Base-by-base conservation (phyloP, 352 stramenopile genomes). In the Phytophthora fragariae region DNA sequence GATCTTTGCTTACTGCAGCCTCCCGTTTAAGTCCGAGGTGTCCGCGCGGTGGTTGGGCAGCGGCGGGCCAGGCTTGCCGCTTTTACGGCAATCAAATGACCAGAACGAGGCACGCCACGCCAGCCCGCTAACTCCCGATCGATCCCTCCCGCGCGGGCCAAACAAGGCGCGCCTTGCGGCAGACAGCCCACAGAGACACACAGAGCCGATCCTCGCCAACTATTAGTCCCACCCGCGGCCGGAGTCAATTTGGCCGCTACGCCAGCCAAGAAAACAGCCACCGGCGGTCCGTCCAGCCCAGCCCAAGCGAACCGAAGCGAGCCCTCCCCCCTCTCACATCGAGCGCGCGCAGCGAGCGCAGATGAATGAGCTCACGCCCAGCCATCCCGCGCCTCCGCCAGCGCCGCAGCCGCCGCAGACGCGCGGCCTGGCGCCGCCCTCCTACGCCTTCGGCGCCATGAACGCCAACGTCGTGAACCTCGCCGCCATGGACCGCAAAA, bases 281-380 rank as follows among this genome's bases (percentile, higher is more conserved):
- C 52, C 56, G 17, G 47, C 37, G 21, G 29, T 46, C 64, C n/a
- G 46, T 24, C 47, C 27, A 41, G 35, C 35, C 3, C 3, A 41
- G 35, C 35, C 35, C 50, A 31, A 68, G 52, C 64, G 59, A 62
- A 76, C 39, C 54, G 41, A 27, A 53, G 46, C 54, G 24, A 31
- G 31, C 61, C 57, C 57, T 41, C 58, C 62, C 61, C 61, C 57
- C 57, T 60, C 61, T 44, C 37, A 27, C 37, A 11, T 44, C 54
- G 52, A 76, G 63, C 63, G 63, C 63, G 58, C 17, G 47, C 47
- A 54, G 47, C 35, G 53, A 73, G 59, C 61, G 75, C 59, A 50
- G 60, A 84, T 84, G 77, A 82, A 84, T 74, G 77, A 84, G 57
- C 72, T 82, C 58, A 73, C 77, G 71, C 71, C 75, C 62, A 78